phyloP scores from a whole-genome alignment of 2,329 filamentous ascomycete genomes.

The Tetracladium maxilliforme region DNA sequence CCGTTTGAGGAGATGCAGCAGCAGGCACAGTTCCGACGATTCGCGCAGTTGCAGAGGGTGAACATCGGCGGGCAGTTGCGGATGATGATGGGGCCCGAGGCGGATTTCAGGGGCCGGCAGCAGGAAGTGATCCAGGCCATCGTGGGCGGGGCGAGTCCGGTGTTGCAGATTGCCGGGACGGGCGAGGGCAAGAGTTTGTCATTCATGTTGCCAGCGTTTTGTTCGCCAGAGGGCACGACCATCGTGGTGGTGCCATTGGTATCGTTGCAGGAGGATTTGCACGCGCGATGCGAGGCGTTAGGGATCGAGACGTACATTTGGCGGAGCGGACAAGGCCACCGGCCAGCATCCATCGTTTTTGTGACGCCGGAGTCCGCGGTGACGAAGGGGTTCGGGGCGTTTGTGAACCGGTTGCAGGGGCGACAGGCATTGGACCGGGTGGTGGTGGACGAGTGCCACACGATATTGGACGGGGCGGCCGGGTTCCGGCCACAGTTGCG shows the following conservation, averaged over 20 bases:
- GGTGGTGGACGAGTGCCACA: constrained; percentile 1
- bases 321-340: not conserved
- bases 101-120: too few relatives aligned
- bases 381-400: constrained; percentile 1
- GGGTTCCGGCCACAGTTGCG: too few relatives aligned
- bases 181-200: constrained; percentile 2
- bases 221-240: constrained; percentile 1
- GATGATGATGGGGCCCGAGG: too few relatives aligned
- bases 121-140: too few relatives aligned
- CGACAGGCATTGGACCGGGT: constrained; percentile 1
- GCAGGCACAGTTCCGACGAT: too few relatives aligned
- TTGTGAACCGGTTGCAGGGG: not conserved
- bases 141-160: too few relatives aligned
- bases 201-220: too few relatives aligned
- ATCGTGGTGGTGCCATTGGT: constrained; percentile 3
- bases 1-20: too few relatives aligned
- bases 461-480: too few relatives aligned
- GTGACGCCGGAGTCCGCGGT: constrained; percentile 1
- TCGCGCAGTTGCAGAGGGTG: too few relatives aligned
- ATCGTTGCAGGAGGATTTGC: constrained; percentile 2
- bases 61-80: too few relatives aligned
- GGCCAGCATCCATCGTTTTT: constrained; percentile 1
- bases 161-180: too few relatives aligned
- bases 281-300: constrained; percentile 1
- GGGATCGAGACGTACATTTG: constrained; percentile 1